A percentile compares a stretch with the other conserved stretches of the same genome.
These are phyloP conservation scores for Saccharomyces hybrid DNA, from an alignment of 1,139 yeast species.

Conservation along the genomic window DNA sequence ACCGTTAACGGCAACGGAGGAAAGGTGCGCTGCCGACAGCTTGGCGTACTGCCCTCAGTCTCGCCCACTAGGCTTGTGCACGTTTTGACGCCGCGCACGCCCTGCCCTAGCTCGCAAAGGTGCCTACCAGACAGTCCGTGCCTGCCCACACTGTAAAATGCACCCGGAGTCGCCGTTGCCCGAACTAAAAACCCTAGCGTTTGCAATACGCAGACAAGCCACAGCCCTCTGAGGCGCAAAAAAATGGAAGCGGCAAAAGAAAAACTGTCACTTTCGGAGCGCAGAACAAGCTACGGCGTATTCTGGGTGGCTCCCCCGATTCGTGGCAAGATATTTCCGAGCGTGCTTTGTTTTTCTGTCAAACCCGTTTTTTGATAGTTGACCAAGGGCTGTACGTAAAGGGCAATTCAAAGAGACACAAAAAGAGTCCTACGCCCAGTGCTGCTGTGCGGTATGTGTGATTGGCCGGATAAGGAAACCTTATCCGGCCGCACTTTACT, in stretches of 20 bases:
- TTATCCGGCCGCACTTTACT: not conserved
- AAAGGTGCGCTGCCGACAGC: not conserved
- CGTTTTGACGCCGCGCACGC: no score
- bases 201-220: not conserved
- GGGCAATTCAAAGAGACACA: constrained; percentile 1
- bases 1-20: not conserved
- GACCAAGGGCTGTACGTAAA: not conserved
- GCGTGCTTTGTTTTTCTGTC: not conserved
- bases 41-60: not conserved
- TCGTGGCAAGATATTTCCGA: not conserved
- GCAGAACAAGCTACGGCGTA: not conserved
- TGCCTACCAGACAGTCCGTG: not conserved
- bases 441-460: not conserved
- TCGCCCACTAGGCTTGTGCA: not conserved
- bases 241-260: not conserved
- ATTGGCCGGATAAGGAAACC: not conserved
- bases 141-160: not conserved
- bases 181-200: not conserved
- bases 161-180: not conserved
- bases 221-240: not conserved
- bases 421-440: not conserved
- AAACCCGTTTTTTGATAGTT: not conserved
- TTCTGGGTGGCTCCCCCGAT: not conserved
- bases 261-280: not conserved
- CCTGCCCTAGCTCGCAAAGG: no score